Percentiles rank a stretch among this genome's conserved stretches.
Conservation (phyloP, 192 early-diverging fungal genomes). For the Geranomyces michiganensis region DNA sequence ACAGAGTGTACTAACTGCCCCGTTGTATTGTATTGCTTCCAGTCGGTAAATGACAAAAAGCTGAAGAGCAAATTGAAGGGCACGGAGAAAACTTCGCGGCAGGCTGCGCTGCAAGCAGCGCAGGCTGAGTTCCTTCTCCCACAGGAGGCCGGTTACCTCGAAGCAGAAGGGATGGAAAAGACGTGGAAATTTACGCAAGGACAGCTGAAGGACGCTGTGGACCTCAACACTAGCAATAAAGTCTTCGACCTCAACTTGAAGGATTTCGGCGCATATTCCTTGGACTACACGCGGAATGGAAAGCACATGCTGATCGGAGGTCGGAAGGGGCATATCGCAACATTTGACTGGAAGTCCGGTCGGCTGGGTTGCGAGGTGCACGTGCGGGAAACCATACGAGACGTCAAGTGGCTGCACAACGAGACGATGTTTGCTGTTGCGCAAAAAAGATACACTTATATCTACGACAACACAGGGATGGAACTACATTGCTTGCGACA, state of each 20-base stretch:
- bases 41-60: slow-evolving; percentile 62
- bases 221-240: slow-evolving; percentile 73
- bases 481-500: slow-evolving; percentile 88
- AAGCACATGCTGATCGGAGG: slow-evolving; percentile 50
- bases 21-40: too few species aligned
- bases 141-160: slow-evolving; percentile 75
- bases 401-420: slow-evolving; percentile 95
- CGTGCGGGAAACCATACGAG: slow-evolving; percentile 85
- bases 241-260: slow-evolving; percentile 80
- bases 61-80: slow-evolving; percentile 65
- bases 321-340: slow-evolving; percentile 80
- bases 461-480: slow-evolving; percentile 88
- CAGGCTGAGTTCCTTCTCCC: slow-evolving; percentile 77
- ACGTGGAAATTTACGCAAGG: slow-evolving; percentile 86
- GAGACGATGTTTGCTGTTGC: slow-evolving; percentile 92
- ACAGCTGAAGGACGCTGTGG: slow-evolving; percentile 65
- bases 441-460: slow-evolving; percentile 93
- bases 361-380: slow-evolving; percentile 79
- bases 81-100: slow-evolving; percentile 61
- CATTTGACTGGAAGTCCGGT: slow-evolving; percentile 89
- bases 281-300: slow-evolving; percentile 91
- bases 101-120: slow-evolving; percentile 74
- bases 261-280: slow-evolving; percentile 85
- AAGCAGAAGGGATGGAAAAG: slow-evolving; percentile 87
- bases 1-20: too few species aligned